phyloP scores from a whole-genome alignment of 441 rosid species.

The Populus hybrid region DNA sequence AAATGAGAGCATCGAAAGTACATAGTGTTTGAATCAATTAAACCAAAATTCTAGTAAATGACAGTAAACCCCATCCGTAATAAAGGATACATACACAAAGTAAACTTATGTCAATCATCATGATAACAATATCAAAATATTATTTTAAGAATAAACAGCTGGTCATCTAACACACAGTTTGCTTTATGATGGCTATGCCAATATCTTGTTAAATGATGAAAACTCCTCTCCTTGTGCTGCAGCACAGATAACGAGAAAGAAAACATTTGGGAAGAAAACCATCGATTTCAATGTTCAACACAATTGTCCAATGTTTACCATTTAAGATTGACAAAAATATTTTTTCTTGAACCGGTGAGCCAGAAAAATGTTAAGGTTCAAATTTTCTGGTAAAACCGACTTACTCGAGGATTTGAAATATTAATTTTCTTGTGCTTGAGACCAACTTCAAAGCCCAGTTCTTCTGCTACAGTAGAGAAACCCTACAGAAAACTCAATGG shows the following conservation, averaged over 20 bases:
- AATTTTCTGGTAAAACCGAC: slow-evolving; percentile 27
- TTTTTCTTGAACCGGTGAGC: neutral
- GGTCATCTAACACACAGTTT: neutral
- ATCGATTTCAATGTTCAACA: neutral
- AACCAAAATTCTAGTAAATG: neutral
- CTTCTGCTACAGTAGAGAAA: slow-evolving; percentile 75
- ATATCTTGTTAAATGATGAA: neutral
- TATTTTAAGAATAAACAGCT: slow-evolving; percentile 1
- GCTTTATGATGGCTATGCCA: neutral
- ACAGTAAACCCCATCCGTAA: neutral
- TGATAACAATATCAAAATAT: neutral
- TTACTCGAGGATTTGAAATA: slow-evolving; percentile 93
- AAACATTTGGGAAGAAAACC: neutral
- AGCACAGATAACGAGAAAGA: neutral
- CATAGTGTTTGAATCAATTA: neutral
- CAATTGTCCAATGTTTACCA: neutral
- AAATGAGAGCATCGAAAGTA: slow-evolving; percentile 16
- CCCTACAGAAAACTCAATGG: slow-evolving; percentile 50
- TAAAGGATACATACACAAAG: neutral
- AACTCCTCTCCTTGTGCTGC: neutral
- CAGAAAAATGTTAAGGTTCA: neutral
- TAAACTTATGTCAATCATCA: neutral
- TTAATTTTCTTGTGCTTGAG: slow-evolving; percentile 96
- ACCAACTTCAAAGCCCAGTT: slow-evolving; percentile 68
- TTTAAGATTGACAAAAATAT: neutral